Evolutionary conservation across 768 basidiomycete species (phyloP).

Genomic region (Rubroboletus pulcherrimus): DNA sequence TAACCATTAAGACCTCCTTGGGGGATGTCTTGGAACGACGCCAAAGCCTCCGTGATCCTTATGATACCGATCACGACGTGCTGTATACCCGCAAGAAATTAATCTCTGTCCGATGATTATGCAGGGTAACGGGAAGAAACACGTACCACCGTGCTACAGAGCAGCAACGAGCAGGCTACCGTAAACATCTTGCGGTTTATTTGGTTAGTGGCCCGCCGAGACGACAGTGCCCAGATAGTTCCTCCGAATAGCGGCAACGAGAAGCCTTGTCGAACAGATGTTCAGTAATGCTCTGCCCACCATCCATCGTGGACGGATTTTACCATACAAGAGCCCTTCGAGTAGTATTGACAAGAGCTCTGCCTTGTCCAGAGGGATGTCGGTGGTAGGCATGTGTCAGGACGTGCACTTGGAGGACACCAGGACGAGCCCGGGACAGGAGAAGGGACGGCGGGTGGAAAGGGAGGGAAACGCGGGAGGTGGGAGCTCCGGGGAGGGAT

Average conservation of each 20-base stretch:
- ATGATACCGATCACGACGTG: not conserved
- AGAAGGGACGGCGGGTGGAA: not conserved
- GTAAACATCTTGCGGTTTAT: not conserved
- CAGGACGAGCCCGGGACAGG: not conserved
- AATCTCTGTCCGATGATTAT: not conserved
- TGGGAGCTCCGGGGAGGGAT: not conserved
- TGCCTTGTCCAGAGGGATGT: not conserved
- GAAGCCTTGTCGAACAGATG: not conserved
- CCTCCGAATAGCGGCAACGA: not conserved
- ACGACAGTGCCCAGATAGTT: not conserved
- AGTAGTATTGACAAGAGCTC: not conserved
- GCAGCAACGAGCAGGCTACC: not conserved
- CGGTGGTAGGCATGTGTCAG: not conserved
- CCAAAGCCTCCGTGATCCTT: not conserved
- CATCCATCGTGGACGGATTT: not conserved
- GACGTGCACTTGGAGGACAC: not conserved
- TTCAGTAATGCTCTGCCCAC: not conserved
- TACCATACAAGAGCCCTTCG: not conserved
- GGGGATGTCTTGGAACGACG: not conserved
- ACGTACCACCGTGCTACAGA: not conserved
- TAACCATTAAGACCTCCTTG: not conserved
- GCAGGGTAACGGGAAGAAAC: not conserved
- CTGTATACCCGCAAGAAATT: not conserved
- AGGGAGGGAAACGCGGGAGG: not conserved
- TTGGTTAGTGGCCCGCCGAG: not conserved